Conservation (phyloP, 805 yeast genomes). For the Barnettozyma populi region DNA sequence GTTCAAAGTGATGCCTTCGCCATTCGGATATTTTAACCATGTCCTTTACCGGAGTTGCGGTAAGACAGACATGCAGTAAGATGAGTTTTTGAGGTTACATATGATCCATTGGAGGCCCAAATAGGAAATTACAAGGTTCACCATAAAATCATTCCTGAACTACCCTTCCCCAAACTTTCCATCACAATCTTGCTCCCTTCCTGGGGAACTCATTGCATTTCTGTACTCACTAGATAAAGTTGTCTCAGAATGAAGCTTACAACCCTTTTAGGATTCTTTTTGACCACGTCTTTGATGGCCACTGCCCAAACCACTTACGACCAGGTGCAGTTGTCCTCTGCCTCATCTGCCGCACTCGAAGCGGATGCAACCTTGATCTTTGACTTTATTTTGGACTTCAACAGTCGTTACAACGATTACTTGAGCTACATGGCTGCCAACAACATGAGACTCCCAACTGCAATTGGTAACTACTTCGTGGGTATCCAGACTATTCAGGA, state of each 20-base stretch:
- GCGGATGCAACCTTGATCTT: conserved; percentile 18
- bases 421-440: conserved; percentile 21
- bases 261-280: background rate
- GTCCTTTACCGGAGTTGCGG: background rate
- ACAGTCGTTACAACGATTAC: conserved; percentile 12
- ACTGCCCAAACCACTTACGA: conserved; percentile 10
- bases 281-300: background rate
- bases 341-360: conserved; percentile 18
- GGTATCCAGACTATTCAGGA: conserved; percentile 25
- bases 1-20: too few species aligned
- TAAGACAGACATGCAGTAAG: background rate
- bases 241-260: background rate
- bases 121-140: conserved; percentile 4
- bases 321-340: conserved; percentile 12
- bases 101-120: conserved; percentile 14
- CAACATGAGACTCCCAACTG: conserved; percentile 30
- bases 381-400: conserved; percentile 20
- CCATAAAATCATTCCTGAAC: background rate
- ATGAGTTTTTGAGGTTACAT: conserved; percentile 5
- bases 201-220: too few species aligned
- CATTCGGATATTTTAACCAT: background rate
- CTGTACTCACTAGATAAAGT: background rate
- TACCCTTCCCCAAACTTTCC: conserved; percentile 4
- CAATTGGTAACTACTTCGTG: conserved; percentile 29
- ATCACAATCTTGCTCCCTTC: background rate